Evolutionary conservation across 1,284 basidiomycete genomes (phyloP).

Genomic region (Papiliotrema fonsecae): DNA sequence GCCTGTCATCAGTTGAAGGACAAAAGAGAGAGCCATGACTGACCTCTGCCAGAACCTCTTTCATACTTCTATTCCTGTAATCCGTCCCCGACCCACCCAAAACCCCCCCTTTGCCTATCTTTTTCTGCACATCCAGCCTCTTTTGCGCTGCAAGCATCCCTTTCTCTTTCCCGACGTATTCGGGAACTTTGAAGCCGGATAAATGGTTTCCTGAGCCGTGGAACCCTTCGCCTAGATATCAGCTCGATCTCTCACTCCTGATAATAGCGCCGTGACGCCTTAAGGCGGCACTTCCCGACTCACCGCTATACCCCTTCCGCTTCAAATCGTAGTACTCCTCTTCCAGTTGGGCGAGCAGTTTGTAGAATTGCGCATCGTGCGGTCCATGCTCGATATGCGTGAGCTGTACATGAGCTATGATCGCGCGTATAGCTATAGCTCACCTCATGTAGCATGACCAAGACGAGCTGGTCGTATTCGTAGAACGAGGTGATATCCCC

Average conservation of each 20-base stretch:
- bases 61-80: conserved; percentile 54
- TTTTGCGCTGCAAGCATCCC: conserved; percentile 74
- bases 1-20: conserved; percentile 54
- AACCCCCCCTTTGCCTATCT: conserved; percentile 57
- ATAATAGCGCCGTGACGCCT: too few species aligned
- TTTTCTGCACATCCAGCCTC: conserved; percentile 51
- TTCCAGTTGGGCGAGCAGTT: conserved; percentile 66
- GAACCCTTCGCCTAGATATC: conserved; percentile 68
- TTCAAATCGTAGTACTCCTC: conserved; percentile 74
- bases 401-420: conserved; percentile 52
- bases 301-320: conserved; percentile 61
- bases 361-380: conserved; percentile 74
- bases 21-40: conserved; percentile 26
- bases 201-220: conserved; percentile 63
- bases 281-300: too few species aligned
- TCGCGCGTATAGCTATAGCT: conserved; percentile 7
- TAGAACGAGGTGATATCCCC: conserved; percentile 66
- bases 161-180: conserved; percentile 59
- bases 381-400: conserved; percentile 83
- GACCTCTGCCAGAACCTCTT: conserved; percentile 72
- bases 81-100: conserved; percentile 40
- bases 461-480: conserved; percentile 66
- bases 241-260: background rate
- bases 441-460: conserved; percentile 82
- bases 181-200: conserved; percentile 61